Base-by-base conservation (phyloP, 2,329 filamentous ascomycete genomes). In the Aspergillus sclerotialis region DNA sequence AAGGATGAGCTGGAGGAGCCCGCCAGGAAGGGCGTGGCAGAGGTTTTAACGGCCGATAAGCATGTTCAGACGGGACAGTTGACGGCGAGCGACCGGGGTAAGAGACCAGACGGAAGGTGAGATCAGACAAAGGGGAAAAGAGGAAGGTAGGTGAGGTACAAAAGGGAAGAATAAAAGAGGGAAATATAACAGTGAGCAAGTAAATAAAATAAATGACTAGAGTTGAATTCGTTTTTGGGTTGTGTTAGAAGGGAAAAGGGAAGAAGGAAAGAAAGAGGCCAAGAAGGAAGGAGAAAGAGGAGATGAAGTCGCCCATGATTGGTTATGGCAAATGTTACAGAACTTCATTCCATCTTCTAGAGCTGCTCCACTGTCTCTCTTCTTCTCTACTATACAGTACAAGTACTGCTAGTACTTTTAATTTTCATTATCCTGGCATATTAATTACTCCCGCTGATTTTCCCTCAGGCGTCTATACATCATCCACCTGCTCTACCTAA, bases 21-120 rank as follows among this genome's bases (percentile, higher is more conserved):
- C 49, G 48, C 49, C 43, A 38, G 34, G 32, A 28, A 36, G 39
- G 42, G 42, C 45, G 44, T 43, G 46, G 47, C 40, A 52, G 40
- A 32, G 23, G 24, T 36, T 48, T 46, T 40, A 52, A 35, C 43
- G 48, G 42, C 41, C 30, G 46, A 45, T 46, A 42, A 37, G 40
- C 49, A 52, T 52, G 43, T 44, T 52, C 42, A 40, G 10, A 23
- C 19, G 37, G 33, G 30, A 33, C 37, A 36, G 18, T 23, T 17
- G 14, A 33, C 33, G 17, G 23, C 35, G 32, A 18, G 30, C 34
- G 35, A 32, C 30, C 25, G 28, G 32, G 31, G 28, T 32, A 42
- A 33, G 42, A 37, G 41, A 10, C 13, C 17, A 10, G 18, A 24
- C 5, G 14, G 30, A 19, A 9, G 15, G 32, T 11, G 17, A 45